Evolutionary conservation across 805 yeast species (phyloP).

Genomic region (Yarrowia sp.): DNA sequence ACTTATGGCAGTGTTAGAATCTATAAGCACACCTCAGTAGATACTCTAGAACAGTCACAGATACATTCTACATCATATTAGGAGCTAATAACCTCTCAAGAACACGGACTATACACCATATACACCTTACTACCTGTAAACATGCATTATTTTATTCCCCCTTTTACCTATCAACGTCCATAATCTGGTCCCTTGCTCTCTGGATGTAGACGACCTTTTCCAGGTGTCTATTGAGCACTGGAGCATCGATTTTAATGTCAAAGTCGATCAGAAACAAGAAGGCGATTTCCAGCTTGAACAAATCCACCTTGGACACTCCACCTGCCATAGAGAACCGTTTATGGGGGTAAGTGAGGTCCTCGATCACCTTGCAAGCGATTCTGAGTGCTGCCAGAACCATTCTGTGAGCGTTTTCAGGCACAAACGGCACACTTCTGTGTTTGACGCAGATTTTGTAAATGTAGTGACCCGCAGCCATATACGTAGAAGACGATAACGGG

Average conservation of each 20-base stretch:
- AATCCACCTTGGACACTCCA: constrained; percentile 47
- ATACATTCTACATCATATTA: no score
- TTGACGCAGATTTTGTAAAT: constrained; percentile 40
- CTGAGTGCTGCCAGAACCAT: constrained; percentile 47
- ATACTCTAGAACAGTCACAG: no score
- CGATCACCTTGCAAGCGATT: constrained; percentile 48
- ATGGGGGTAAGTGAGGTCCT: constrained; percentile 49
- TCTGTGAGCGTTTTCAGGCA: constrained; percentile 44
- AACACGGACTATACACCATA: no score
- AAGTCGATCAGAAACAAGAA: constrained; percentile 51
- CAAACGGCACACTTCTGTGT: constrained; percentile 37
- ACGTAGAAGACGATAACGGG: constrained; percentile 42
- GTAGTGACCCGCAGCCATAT: constrained; percentile 41
- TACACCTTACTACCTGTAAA: not conserved
- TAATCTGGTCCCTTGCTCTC: not conserved
- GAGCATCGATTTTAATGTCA: constrained; percentile 40
- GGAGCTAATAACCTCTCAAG: no score
- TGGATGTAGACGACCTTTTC: not conserved
- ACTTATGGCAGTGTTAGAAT: no score
- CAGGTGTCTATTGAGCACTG: constrained; percentile 2
- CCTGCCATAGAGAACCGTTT: constrained; percentile 49
- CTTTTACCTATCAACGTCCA: not conserved
- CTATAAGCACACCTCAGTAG: no score
- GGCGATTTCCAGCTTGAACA: constrained; percentile 51
- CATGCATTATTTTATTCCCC: not conserved